Evolutionary conservation across 2,329 filamentous ascomycete species (phyloP), one percentile per base, ranked within the genome.

Genomic region (Alternaria triticimaculans): DNA sequence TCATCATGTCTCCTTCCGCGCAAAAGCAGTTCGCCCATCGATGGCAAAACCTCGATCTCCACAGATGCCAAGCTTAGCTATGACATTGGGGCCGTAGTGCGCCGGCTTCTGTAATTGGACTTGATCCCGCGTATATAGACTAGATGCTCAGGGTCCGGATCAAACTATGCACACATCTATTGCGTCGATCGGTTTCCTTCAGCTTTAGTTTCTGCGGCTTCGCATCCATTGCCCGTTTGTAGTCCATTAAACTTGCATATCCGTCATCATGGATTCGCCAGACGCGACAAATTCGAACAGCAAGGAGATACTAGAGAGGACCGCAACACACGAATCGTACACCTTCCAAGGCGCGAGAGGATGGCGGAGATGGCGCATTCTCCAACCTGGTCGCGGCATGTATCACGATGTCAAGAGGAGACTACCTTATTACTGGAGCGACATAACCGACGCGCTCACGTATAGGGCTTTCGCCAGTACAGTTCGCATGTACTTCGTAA

Each of bases 401-500:
- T 86, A 85, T 68, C 82, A 85, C 69, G 86, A 87, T 72, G 76
- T 87, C 28, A 80, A 82, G 61, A 77, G 86, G 58, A 79, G 86
- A 44, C 71, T 85, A n/a, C 85, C 84, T 11, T 87, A 84, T 72
- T 88, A 88, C 73, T 83, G 82, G 81, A 85, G 82, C 68, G 87
- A 88, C 67, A 84, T 87, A 46, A 79, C 70, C 3, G 86, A 88
- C 75, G 86, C 84, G 6, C 83, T 83, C 65, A 86, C 83, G 6
- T 88, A 88, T 68, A 80, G 86, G 15, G 85, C 83, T 4, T 76
- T 88, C 44, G 85, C 86, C 6, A 86, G 83, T 62, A 87, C 84
- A 0, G 77, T 88, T 11, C 84, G 85, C 3, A 88, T 88, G 78
- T 88, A 87, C 75, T 88, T 88, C 75, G 85, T 87, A 69, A 86